Evolutionary conservation across 768 basidiomycete genomes (phyloP), one percentile per base, ranked within the genome.

Genomic region (Auricularia cornea): DNA sequence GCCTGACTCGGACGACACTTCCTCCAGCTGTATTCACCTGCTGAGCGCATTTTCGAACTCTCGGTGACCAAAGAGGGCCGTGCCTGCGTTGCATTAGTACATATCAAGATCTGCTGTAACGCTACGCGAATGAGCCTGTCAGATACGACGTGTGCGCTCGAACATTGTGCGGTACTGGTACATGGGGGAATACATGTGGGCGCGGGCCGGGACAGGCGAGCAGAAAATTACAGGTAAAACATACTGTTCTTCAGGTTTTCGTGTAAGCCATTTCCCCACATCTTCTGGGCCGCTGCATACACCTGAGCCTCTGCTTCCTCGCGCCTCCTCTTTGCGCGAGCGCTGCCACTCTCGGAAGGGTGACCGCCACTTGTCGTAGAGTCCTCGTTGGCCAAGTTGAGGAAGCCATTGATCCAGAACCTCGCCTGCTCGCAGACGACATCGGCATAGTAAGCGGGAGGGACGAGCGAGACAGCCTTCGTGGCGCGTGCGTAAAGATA

Each of bases 401-500:
- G 72, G 59, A 90, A 85, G 0, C 87, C 85, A 65, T 91, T 88
- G 52, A 93, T 67, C 68, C 90, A 93, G 69, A 80, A 87, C 44
- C 90, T 75, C 0, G 87, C 91, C 10, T 91, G 78, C 73, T 93
- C 90, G 71, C 90, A 92, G 1, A 89, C 91, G 60, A 92, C 73
- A 73, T 92, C 90, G 10, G 76, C 75, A 60, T 78, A 78, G 68
- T 78, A 78, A 14, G 77, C 78, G 0, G 90, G 81, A 0, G 91
- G 90, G 12, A 92, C 80, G 28, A 93, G 76, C 70, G 88, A 90
- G 32, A 48, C 44, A 6, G 44, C 87, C 68, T 89, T 88, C 3
- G 90, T 94, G 0, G 91, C 90, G 3, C 92, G 83, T 0, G 88
- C 90, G 67, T 90, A 94, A 14, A 90, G 76, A 69, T 92, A 92